A percentile compares a stretch with the other conserved stretches of the same genome.
These are phyloP conservation scores for Mrakia frigida DNA, from an alignment of 768 basidiomycete species.

Conservation along the genomic window DNA sequence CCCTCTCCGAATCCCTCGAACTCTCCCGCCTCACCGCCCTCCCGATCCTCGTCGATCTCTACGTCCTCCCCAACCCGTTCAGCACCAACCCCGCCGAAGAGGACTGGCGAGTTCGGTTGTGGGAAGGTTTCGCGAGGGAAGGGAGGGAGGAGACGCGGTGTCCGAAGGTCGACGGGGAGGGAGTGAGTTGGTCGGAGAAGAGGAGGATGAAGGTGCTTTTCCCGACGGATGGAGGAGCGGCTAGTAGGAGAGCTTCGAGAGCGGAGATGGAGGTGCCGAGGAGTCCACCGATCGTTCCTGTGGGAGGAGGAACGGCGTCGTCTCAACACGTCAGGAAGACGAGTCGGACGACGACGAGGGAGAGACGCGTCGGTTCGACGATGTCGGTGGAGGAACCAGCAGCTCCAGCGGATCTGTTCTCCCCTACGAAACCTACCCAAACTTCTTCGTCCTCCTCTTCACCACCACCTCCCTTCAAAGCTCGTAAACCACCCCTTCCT, in stretches of 20 bases:
- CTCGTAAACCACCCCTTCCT: background rate
- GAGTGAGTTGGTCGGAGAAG: constrained; percentile 40
- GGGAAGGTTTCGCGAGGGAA: constrained; percentile 78
- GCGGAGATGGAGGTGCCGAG: constrained; percentile 2
- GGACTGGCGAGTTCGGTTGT: constrained; percentile 69
- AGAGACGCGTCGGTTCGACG: background rate
- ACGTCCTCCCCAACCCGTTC: constrained; percentile 58
- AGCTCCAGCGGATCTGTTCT: background rate
- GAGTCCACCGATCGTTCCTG: constrained; percentile 14
- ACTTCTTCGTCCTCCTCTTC: constrained; percentile 1
- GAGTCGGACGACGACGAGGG: background rate
- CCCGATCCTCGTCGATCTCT: constrained; percentile 22
- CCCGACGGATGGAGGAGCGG: constrained; percentile 8
- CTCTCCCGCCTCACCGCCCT: constrained; percentile 24
- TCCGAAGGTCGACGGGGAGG: constrained; percentile 65
- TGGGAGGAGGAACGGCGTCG: background rate
- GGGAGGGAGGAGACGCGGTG: constrained; percentile 51
- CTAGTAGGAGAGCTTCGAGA: background rate
- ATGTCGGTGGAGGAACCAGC: background rate
- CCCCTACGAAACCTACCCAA: background rate
- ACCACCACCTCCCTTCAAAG: background rate
- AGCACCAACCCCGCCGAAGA: constrained; percentile 56
- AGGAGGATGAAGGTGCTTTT: constrained; percentile 35
- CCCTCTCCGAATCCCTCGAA: constrained; percentile 25
- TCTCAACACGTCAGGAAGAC: background rate